Evolutionary conservation across 805 yeast species (phyloP), one percentile per base, ranked within the genome.

Genomic region (Priceomyces carsonii): DNA sequence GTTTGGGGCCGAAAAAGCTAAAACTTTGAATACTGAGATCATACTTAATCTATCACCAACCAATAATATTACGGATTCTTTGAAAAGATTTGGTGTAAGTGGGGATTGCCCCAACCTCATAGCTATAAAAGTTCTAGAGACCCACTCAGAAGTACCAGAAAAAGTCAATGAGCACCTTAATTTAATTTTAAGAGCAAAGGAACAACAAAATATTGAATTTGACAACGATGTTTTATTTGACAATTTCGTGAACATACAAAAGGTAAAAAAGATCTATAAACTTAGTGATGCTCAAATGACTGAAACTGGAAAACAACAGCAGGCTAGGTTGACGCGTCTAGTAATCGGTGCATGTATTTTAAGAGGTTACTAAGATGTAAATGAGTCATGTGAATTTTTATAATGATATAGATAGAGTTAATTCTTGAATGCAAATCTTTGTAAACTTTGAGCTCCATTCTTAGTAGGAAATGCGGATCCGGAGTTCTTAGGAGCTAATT

Each of bases 11-110:
- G 68, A 77, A 66, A 72, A 80, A 44, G 81, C 95, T 7, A 79
- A 73, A 45, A 72, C 80, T 1, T 47, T 86, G 20, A 84, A 85
- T 51, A 80, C 93, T 0, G 95, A 87, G 50, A 66, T 83, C 25
- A 73, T 85, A 16, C 75, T 81, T 50, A 75, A 80, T 39, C 61
- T 87, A 39, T 77, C 89, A 1, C 87, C 91, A 2, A 71, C 78
- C 6, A 80, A 79, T 46, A 85, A 83, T 51, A 80, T 82, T 25
- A 71, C 77, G 65, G 93, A 86, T 40, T 82, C 88, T 1, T 65
- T 86, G 43, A 76, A 72, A 43, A 69, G 75, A 47, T 84, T 85
- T 59, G 95, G 95, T 8, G 69, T 86, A 12, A 75, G 78, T 34
- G 73, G 71, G 20, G 61, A 63, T 3, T 58, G 77, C 3, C 51